phyloP scores from a whole-genome alignment of 495 filamentous ascomycete species.

The Pseudomonodictys pantanalensis region DNA sequence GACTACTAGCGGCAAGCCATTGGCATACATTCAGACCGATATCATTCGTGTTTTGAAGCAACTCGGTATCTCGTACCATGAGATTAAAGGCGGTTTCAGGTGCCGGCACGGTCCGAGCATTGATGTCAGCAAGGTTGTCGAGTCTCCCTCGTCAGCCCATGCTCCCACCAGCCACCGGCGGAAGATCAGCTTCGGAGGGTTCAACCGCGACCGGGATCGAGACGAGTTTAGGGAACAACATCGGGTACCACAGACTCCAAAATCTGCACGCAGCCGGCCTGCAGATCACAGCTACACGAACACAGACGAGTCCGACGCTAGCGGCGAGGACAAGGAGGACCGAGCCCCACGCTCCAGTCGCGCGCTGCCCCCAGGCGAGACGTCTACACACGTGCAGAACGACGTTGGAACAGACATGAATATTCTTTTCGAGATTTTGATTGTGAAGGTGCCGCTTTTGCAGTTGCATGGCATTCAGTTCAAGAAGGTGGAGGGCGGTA shows the following conservation, averaged over 20 bases:
- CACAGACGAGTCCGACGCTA: slow-evolving; percentile 76
- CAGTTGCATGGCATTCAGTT: slow-evolving; percentile 95
- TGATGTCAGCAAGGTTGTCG: slow-evolving; percentile 65
- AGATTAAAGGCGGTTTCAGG: slow-evolving; percentile 91
- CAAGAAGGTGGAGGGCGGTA: slow-evolving; percentile 92
- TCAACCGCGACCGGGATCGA: slow-evolving; percentile 61
- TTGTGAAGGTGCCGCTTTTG: slow-evolving; percentile 95
- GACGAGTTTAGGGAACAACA: slow-evolving; percentile 56
- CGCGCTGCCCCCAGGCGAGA: slow-evolving; percentile 64
- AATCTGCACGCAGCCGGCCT: slow-evolving; percentile 21
- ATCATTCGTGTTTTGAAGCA: slow-evolving; percentile 87
- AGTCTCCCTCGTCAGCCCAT: slow-evolving; percentile 40
- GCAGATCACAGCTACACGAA: slow-evolving; percentile 72
- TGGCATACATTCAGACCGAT: slow-evolving; percentile 78
- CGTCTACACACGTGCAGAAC: slow-evolving; percentile 79
- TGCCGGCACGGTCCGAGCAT: slow-evolving; percentile 88
- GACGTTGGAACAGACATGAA: slow-evolving; percentile 77
- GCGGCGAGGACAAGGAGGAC: slow-evolving; percentile 46
- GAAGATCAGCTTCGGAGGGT: slow-evolving; percentile 78
- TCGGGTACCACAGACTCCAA: slow-evolving; percentile 47
- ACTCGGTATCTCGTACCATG: slow-evolving; percentile 82
- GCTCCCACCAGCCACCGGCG: slow-evolving; percentile 58
- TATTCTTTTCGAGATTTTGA: slow-evolving; percentile 90
- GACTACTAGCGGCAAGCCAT: slow-evolving; percentile 89
- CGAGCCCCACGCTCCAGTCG: slow-evolving; percentile 36